A percentile compares a stretch with the other conserved stretches of the same genome.
Evolutionary conservation across 768 basidiomycete genomes (phyloP).

Genomic region (Russula ochroleuca): DNA sequence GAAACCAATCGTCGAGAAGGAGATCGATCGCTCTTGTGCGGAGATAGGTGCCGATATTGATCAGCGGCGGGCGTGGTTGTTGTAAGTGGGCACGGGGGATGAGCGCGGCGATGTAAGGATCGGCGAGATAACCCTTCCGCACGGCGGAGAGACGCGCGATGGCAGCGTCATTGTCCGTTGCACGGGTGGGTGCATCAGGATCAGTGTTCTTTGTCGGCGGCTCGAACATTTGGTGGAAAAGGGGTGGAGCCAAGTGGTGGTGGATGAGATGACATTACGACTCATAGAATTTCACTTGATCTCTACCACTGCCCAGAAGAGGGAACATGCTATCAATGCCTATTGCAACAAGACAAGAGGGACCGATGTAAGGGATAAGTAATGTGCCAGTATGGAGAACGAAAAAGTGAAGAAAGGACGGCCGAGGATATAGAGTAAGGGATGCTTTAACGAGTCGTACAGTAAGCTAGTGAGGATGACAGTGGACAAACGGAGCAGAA

Average conservation of each 20-base stretch:
- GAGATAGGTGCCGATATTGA: conserved; percentile 93
- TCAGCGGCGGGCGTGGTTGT: conserved; percentile 70
- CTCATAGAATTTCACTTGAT: conserved; percentile 9
- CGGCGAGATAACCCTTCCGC: conserved; percentile 70
- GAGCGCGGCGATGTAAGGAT: conserved; percentile 66
- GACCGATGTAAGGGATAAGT: conserved; percentile 8
- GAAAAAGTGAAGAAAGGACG: conserved; percentile 18
- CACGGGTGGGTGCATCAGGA: conserved; percentile 59
- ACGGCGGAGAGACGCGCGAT: conserved; percentile 84
- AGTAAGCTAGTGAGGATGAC: conserved; percentile 23
- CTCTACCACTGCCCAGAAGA: conserved; percentile 1
- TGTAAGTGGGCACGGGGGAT: conserved; percentile 63
- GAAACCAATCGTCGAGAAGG: conserved; percentile 57
- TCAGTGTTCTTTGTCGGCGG: conserved; percentile 33
- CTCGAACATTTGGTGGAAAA: conserved; percentile 1
- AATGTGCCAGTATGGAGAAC: conserved; percentile 21
- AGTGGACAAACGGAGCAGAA: conserved; percentile 13
- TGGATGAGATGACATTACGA: conserved; percentile 10
- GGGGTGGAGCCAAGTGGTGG: neutral
- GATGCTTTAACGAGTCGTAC: conserved; percentile 22
- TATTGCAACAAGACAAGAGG: conserved; percentile 9
- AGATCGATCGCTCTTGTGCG: conserved; percentile 75
- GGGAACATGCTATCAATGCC: conserved; percentile 17
- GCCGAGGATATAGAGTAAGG: conserved; percentile 24
- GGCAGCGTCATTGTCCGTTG: conserved; percentile 80